Conservation (phyloP, 2,329 filamentous ascomycete species). For the Diplodia seriata region DNA sequence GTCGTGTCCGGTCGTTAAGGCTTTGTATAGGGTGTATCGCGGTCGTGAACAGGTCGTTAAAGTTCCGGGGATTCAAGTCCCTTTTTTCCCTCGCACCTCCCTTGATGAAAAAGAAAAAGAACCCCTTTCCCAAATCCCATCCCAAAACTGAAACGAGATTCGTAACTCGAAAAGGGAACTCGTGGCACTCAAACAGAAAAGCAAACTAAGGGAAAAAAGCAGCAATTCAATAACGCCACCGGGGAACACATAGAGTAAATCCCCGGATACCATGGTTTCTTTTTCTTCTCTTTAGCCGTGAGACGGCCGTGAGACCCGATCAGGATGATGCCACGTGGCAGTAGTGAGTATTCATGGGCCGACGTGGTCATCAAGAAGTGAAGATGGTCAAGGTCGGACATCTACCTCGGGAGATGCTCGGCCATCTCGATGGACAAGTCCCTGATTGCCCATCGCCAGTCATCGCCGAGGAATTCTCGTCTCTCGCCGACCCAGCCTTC, state of each 20-base stretch:
- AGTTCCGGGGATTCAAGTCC: conserved; percentile 11
- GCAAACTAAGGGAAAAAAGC: conserved; percentile 7
- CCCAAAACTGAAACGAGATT: conserved; percentile 24
- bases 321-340: neutral
- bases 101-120: neutral
- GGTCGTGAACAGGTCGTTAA: conserved; percentile 29
- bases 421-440: conserved; percentile 29
- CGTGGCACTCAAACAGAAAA: conserved; percentile 21
- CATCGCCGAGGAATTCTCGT: conserved; percentile 33
- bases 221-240: conserved; percentile 18
- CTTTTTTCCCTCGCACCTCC: conserved; percentile 21
- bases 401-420: conserved; percentile 21
- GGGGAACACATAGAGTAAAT: neutral
- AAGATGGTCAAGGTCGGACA: neutral
- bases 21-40: conserved; percentile 28
- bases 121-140: conserved; percentile 13
- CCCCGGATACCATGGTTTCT: conserved; percentile 22
- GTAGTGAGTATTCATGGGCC: neutral
- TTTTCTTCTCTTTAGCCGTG: conserved; percentile 9
- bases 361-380: neutral
- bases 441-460: conserved; percentile 31
- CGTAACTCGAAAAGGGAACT: conserved; percentile 21
- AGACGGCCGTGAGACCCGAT: conserved; percentile 7
- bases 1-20: conserved; percentile 28
- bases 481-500: conserved; percentile 73